These are phyloP conservation scores for Plectosphaerella plurivora DNA, from an alignment of 2,329 filamentous ascomycete species.

Conservation along the genomic window DNA sequence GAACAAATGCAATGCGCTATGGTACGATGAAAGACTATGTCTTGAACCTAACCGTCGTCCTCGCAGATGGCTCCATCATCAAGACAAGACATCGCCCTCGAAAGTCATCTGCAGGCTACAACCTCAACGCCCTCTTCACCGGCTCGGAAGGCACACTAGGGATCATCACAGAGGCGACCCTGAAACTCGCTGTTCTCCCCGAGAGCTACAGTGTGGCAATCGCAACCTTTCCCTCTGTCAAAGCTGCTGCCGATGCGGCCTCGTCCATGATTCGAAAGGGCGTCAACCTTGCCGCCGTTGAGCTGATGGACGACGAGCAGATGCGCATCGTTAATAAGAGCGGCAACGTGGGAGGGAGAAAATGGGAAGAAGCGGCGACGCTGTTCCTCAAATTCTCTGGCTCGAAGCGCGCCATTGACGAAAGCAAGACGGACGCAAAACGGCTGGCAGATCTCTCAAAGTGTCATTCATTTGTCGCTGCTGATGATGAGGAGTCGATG, in stretches of 20 bases:
- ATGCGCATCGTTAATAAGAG: conserved; percentile 64
- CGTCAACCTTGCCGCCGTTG: conserved; percentile 62
- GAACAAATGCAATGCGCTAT: conserved; percentile 58
- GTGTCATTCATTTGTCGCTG: conserved; percentile 64
- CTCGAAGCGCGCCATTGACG: conserved; percentile 55
- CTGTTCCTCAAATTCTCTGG: conserved; percentile 74
- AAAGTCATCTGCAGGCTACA: conserved; percentile 69
- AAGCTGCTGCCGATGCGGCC: conserved; percentile 59
- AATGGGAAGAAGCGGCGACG: conserved; percentile 66
- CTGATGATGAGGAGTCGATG: conserved; percentile 58
- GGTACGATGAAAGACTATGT: conserved; percentile 77
- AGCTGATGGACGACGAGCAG: conserved; percentile 60
- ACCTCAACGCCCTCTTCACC: conserved; percentile 64
- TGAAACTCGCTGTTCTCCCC: conserved; percentile 63
- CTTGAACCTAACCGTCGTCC: conserved; percentile 64
- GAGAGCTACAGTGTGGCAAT: conserved; percentile 62
- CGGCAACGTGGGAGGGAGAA: conserved; percentile 52
- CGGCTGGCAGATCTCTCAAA: conserved; percentile 43
- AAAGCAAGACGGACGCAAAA: conserved; percentile 53
- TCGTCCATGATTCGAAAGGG: conserved; percentile 60
- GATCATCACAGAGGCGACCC: conserved; percentile 64
- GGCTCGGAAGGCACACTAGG: conserved; percentile 70
- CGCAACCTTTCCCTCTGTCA: conserved; percentile 54
- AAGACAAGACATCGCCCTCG: conserved; percentile 63
- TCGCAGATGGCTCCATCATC: conserved; percentile 62